Percentiles rank a stretch among this genome's conserved stretches.
Conservation (phyloP, 495 filamentous ascomycete genomes). For the Hypomontagnella monticulosa region DNA sequence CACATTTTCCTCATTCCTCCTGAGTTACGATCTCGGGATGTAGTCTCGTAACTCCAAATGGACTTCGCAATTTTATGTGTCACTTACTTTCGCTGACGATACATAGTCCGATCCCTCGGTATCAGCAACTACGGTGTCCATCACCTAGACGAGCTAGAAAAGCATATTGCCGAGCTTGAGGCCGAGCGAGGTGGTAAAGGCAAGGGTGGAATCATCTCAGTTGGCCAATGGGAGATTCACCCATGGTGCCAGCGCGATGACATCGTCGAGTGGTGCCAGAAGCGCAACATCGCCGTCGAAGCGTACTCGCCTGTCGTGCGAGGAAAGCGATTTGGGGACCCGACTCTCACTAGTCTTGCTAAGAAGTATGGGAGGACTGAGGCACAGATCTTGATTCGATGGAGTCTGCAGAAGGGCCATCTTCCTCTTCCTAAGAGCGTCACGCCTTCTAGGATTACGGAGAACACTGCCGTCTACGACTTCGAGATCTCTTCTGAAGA, state of each 20-base stretch:
- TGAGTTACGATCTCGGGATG: neutral
- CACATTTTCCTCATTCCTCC: neutral
- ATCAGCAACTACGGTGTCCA: constrained; percentile 75
- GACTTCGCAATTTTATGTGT: neutral
- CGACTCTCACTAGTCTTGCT: constrained; percentile 64
- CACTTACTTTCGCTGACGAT: constrained; percentile 17
- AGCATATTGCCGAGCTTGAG: constrained; percentile 74
- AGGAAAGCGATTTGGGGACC: constrained; percentile 72
- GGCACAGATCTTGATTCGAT: constrained; percentile 83
- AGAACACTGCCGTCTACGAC: constrained; percentile 82
- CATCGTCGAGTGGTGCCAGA: constrained; percentile 77
- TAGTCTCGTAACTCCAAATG: neutral
- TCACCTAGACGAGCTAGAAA: constrained; percentile 77
- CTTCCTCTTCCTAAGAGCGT: constrained; percentile 82
- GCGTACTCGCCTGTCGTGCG: constrained; percentile 84
- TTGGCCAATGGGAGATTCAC: constrained; percentile 91
- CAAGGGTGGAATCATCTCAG: constrained; percentile 77
- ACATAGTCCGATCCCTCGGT: constrained; percentile 65
- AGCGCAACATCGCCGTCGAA: constrained; percentile 74
- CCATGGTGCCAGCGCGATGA: constrained; percentile 84
- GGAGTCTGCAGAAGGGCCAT: constrained; percentile 86
- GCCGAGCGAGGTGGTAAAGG: constrained; percentile 66
- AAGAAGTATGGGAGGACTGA: constrained; percentile 77
- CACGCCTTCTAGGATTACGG: constrained; percentile 70
- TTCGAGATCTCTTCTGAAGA: constrained; percentile 78